Base-by-base conservation (phyloP, 208 protist genomes). In the Wallacemonas sp. region DNA sequence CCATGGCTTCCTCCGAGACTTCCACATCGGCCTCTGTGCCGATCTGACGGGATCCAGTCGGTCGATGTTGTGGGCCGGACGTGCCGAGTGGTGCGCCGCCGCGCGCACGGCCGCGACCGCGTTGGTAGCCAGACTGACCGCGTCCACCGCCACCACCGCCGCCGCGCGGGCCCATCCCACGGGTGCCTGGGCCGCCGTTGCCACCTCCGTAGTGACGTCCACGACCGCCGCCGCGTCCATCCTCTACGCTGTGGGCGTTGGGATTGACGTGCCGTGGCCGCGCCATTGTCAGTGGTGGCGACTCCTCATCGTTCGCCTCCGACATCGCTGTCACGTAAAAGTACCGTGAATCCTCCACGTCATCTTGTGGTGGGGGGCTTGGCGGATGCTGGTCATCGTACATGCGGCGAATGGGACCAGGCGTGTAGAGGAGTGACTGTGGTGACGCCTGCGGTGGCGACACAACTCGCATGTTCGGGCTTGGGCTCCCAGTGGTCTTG, bases 371-470 rank as follows among this genome's bases (percentile, higher is more conserved):
- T 17, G 81, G 82, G 13, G 86, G 83, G 58, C 83, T 93, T 9
- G 81, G 83, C 36, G 83, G 68, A 1, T 52, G 55, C 12, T 78
- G 61, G n/a, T 70, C 70, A 42, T 78, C 72, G 36, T 64, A 33
- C 19, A 54, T 38, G 39, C 67, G 50, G 22, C 58, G 46, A 10
- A 57, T 57, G 34, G 64, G 50, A 13, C 34, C 58, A 37, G 78
- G 83, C 13, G 83, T 91, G 66, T 92, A 76, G 37, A 74, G 78
- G 61, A 95, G 81, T n/a, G 83, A 66, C 53, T 89, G 44, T 24
- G 91, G 91, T 8, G 91, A 96, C 19, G 66, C 79, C 8, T 81
- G 42, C n/a, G 87, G 91, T 24, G 91, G 91, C 21, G 91, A 94
- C 37, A 82, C 76, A 21, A 84, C 73, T 10, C 68, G 68, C 53